Conservation (phyloP, 2,329 filamentous ascomycete genomes). For the Didymella keratinophila region DNA sequence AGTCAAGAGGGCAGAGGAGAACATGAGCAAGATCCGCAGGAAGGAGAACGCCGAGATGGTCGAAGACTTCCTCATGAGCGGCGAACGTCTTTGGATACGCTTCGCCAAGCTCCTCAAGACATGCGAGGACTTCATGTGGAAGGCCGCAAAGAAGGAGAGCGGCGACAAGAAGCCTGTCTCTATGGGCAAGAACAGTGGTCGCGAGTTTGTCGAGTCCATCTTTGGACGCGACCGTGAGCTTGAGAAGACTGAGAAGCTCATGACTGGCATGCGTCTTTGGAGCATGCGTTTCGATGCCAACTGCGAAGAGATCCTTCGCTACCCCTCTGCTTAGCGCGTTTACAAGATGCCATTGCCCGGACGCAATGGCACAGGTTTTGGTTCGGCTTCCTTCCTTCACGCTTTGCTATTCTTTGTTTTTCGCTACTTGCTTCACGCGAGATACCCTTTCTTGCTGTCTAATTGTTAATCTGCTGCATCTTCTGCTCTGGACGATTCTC, state of each 20-base stretch:
- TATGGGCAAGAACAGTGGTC: constrained; percentile 89
- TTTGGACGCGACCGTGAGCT: constrained; percentile 92
- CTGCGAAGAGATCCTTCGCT: constrained; percentile 83
- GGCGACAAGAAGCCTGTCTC: constrained; percentile 67
- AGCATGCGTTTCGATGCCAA: constrained; percentile 95
- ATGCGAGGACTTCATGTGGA: constrained; percentile 95
- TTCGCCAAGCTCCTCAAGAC: constrained; percentile 87
- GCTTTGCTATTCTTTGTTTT: constrained; percentile 27
- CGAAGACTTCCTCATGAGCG: constrained; percentile 88
- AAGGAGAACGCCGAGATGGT: constrained; percentile 80
- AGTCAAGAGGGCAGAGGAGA: constrained; percentile 88
- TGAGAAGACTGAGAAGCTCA: constrained; percentile 89
- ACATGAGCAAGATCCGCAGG: constrained; percentile 73
- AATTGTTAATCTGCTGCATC: constrained; percentile 47
- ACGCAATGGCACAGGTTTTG: constrained; percentile 40
- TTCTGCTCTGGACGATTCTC: constrained; percentile 42
- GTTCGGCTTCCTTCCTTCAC: constrained; percentile 24
- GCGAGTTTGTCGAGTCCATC: constrained; percentile 94
- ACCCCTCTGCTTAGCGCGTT: constrained; percentile 52
- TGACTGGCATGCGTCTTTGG: constrained; percentile 88
- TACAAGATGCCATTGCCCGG: constrained; percentile 25
- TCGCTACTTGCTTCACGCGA: constrained; percentile 47
- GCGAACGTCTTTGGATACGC: constrained; percentile 84
- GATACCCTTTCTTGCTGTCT: constrained; percentile 51
- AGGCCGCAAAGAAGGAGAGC: constrained; percentile 75